A percentile compares a stretch with the other conserved stretches of the same genome.
These are phyloP conservation scores for Phialophora macrospora DNA, from an alignment of 2,329 filamentous ascomycete species.

Conservation along the genomic window DNA sequence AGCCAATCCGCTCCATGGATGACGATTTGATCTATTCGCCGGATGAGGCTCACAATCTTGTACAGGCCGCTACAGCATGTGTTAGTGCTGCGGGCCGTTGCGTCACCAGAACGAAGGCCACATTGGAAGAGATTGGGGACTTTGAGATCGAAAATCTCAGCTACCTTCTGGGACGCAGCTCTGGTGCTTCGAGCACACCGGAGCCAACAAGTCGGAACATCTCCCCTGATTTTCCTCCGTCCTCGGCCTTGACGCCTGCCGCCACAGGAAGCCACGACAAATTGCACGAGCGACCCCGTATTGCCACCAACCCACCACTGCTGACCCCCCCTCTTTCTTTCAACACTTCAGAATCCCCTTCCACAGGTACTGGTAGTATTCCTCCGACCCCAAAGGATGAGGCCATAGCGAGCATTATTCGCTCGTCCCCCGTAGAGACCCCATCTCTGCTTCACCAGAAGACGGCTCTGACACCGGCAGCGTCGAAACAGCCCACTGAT, in stretches of 20 bases:
- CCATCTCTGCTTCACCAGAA: slow-evolving; percentile 19
- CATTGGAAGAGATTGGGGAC: slow-evolving; percentile 87
- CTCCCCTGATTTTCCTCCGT: slow-evolving; percentile 13
- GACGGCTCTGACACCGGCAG: slow-evolving; percentile 1
- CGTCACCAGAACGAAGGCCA: slow-evolving; percentile 79
- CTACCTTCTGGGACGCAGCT: slow-evolving; percentile 25
- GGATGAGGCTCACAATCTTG: slow-evolving; percentile 74
- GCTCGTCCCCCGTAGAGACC: slow-evolving; percentile 21
- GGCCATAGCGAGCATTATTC: slow-evolving; percentile 18
- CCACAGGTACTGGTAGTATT: slow-evolving; percentile 23
- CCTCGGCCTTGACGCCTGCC: background rate
- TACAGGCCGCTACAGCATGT: slow-evolving; percentile 80
- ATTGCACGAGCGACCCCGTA: slow-evolving; percentile 16
- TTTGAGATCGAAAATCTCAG: slow-evolving; percentile 63
- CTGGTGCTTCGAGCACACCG: slow-evolving; percentile 53
- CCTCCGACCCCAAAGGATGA: slow-evolving; percentile 32
- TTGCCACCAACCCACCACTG: slow-evolving; percentile 21
- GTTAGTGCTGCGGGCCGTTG: slow-evolving; percentile 91
- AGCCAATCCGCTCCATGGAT: slow-evolving; percentile 68
- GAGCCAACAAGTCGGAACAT: slow-evolving; percentile 45
- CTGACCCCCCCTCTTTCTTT: slow-evolving; percentile 30
- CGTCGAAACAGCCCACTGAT: slow-evolving; percentile 16
- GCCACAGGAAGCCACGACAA: slow-evolving; percentile 7
- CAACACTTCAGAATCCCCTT: slow-evolving; percentile 27
- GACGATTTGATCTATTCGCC: slow-evolving; percentile 79